A percentile compares a stretch with the other conserved stretches of the same genome.
phyloP scores from a whole-genome alignment of 2,329 filamentous ascomycete species.

The Pseudophaeomoniella oleicola region DNA sequence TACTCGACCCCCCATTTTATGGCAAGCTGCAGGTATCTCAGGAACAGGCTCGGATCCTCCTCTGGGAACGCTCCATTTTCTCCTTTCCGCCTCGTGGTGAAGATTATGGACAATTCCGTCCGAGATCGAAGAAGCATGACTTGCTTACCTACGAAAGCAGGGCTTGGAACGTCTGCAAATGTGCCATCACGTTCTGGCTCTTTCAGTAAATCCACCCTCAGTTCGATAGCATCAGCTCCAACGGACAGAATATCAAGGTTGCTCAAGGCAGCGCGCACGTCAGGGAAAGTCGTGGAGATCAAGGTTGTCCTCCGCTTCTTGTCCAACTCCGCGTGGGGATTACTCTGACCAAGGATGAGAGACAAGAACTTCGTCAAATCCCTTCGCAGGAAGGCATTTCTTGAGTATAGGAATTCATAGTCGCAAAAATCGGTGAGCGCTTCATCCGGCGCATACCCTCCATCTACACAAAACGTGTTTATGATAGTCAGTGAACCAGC shows the following conservation, averaged over 20 bases:
- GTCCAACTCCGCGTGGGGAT: constrained; percentile 55
- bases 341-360: constrained; percentile 64
- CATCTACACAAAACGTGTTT: constrained; percentile 61
- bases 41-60: constrained; percentile 61
- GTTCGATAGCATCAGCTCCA: constrained; percentile 71
- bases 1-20: constrained; percentile 86
- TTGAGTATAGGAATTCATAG: constrained; percentile 76
- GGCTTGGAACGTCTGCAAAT: constrained; percentile 54
- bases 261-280: constrained; percentile 66
- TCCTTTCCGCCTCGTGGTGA: constrained; percentile 66
- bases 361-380: constrained; percentile 68
- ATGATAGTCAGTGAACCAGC: constrained; percentile 49
- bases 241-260: constrained; percentile 81
- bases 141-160: constrained; percentile 75
- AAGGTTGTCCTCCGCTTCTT: constrained; percentile 65
- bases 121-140: constrained; percentile 71
- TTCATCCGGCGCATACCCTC: constrained; percentile 54
- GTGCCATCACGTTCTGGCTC: constrained; percentile 51
- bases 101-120: constrained; percentile 80
- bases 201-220: constrained; percentile 67
- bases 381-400: constrained; percentile 54
- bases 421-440: constrained; percentile 55
- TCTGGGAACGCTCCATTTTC: constrained; percentile 79
- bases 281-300: constrained; percentile 78
- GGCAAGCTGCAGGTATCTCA: constrained; percentile 65